Conservation (phyloP, 495 filamentous ascomycete genomes). For the Neurospora sp. region DNA sequence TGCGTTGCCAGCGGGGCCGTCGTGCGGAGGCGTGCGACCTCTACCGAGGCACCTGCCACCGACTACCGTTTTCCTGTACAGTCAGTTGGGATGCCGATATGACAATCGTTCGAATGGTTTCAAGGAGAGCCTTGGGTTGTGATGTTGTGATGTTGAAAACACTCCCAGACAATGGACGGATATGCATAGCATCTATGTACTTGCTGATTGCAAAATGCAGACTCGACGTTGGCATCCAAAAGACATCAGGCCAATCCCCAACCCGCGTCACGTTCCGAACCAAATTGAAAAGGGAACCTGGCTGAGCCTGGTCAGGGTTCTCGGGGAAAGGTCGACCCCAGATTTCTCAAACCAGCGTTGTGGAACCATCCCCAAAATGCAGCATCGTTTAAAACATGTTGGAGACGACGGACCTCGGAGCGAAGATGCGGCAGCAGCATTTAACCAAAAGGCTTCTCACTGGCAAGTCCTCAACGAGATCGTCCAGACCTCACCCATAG, state of each 20-base stretch:
- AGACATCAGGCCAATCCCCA: background rate
- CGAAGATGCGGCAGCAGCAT: background rate
- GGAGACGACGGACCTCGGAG: background rate
- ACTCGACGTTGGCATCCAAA: background rate
- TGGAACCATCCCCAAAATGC: background rate
- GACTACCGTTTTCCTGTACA: background rate
- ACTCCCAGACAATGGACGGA: background rate
- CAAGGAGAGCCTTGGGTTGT: background rate
- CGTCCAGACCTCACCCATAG: background rate
- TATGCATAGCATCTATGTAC: background rate
- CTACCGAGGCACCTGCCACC: constrained; percentile 4
- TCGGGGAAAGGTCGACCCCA: background rate
- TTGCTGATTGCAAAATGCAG: background rate
- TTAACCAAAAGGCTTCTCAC: background rate
- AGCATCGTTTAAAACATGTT: background rate
- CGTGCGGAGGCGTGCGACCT: background rate
- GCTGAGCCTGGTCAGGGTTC: background rate
- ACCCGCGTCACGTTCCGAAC: background rate
- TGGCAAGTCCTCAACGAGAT: background rate
- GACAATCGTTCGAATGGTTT: background rate
- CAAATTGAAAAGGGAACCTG: background rate
- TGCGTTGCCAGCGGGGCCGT: background rate
- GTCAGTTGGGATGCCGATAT: background rate
- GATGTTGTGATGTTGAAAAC: background rate
- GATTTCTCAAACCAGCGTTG: background rate